Evolutionary conservation across 2,329 filamentous ascomycete species (phyloP).

Genomic region (Chaetomium globosum): DNA sequence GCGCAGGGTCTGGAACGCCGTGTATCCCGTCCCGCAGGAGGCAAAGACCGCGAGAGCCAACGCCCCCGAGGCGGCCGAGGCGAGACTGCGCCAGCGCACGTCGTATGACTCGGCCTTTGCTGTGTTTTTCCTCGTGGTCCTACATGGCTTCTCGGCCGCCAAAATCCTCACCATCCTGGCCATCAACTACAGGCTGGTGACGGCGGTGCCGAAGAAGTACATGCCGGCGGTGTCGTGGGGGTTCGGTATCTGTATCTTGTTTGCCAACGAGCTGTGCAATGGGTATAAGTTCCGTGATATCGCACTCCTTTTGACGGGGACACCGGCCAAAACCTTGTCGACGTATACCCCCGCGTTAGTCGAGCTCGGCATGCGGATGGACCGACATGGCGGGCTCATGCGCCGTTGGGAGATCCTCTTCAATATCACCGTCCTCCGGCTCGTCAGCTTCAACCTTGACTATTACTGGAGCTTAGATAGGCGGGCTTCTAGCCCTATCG

Average conservation of each 20-base stretch:
- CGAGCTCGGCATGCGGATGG: constrained; percentile 71
- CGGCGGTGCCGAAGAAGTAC: constrained; percentile 65
- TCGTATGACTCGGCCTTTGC: constrained; percentile 85
- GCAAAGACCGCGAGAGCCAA: constrained; percentile 38
- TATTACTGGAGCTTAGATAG: constrained; percentile 87
- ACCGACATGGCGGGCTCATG: constrained; percentile 80
- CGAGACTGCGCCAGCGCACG: constrained; percentile 67
- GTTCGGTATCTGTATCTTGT: constrained; percentile 84
- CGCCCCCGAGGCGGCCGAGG: constrained; percentile 52
- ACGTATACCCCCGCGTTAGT: constrained; percentile 49
- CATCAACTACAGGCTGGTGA: constrained; percentile 80
- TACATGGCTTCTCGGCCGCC: constrained; percentile 83
- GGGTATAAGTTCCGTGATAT: constrained; percentile 75
- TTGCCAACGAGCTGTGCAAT: constrained; percentile 81
- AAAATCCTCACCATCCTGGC: constrained; percentile 82
- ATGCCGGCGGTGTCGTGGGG: constrained; percentile 80
- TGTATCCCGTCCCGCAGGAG: constrained; percentile 46
- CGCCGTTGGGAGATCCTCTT: constrained; percentile 95
- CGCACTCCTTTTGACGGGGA: constrained; percentile 53
- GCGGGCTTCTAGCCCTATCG: constrained; percentile 66
- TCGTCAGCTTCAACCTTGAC: constrained; percentile 97
- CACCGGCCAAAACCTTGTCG: constrained; percentile 41
- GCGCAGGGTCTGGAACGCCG: constrained; percentile 69
- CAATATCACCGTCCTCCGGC: constrained; percentile 87
- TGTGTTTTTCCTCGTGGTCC: constrained; percentile 70